A percentile compares a stretch with the other conserved stretches of the same genome.
These are phyloP conservation scores for Trichosporon asahii DNA, from an alignment of 1,284 basidiomycete species.

Conservation along the genomic window DNA sequence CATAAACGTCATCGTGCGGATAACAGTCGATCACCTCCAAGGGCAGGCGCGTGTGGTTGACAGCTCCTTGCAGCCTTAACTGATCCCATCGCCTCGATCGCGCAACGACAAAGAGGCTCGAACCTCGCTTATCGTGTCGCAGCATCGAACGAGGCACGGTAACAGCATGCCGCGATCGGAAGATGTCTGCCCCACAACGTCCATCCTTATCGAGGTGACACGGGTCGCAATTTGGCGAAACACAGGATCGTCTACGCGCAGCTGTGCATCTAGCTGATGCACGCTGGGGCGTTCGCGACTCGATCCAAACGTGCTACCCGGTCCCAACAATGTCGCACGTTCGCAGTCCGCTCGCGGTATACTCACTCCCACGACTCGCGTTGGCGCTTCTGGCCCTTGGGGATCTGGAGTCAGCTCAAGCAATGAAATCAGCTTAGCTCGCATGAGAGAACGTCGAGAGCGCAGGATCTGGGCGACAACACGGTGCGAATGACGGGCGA, in stretches of 20 bases:
- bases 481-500: not conserved
- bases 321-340: not conserved
- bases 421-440: too few species aligned
- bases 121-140: not conserved
- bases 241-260: not conserved
- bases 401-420: conserved; percentile 22
- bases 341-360: conserved; percentile 49
- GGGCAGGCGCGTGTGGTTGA: not conserved
- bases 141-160: not conserved
- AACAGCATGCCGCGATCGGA: not conserved
- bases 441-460: too few species aligned
- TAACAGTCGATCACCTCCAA: not conserved
- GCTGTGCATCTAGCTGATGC: not conserved
- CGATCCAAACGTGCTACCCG: not conserved
- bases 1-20: not conserved
- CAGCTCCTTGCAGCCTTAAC: not conserved
- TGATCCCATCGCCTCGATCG: not conserved
- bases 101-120: not conserved
- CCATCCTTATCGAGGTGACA: not conserved
- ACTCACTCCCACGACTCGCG: conserved; percentile 49
- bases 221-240: not conserved
- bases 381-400: conserved; percentile 32
- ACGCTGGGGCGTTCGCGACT: not conserved
- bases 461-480: not conserved
- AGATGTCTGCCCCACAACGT: not conserved